Conservation (phyloP, 805 yeast species). For the Candida oleophila region DNA sequence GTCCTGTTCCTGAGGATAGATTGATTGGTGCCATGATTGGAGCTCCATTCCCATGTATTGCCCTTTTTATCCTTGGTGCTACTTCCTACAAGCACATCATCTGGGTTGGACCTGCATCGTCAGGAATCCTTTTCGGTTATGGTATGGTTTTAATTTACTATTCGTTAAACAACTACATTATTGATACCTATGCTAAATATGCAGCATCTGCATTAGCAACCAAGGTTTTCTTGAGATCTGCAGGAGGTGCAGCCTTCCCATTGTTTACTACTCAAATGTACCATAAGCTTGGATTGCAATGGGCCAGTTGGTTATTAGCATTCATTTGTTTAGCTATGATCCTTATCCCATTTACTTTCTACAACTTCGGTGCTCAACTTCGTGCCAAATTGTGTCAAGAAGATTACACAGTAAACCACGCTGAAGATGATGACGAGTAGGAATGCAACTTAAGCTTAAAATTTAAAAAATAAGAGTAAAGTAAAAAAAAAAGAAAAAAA, state of each 20-base stretch:
- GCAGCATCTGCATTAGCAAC: slow-evolving; percentile 83
- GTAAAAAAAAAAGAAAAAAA: no score
- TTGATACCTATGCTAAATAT: slow-evolving; percentile 81
- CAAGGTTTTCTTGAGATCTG: slow-evolving; percentile 74
- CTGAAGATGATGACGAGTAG: slow-evolving; percentile 1
- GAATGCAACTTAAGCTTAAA: no score
- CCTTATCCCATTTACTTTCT: slow-evolving; percentile 67
- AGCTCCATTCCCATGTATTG: slow-evolving; percentile 78
- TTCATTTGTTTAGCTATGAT: slow-evolving; percentile 78
- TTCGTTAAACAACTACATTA: slow-evolving; percentile 74
- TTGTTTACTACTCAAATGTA: slow-evolving; percentile 82
- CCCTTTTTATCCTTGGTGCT: slow-evolving; percentile 78
- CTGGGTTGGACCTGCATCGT: slow-evolving; percentile 63
- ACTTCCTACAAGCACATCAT: slow-evolving; percentile 67
- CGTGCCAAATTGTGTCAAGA: slow-evolving; percentile 67
- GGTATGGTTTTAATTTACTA: slow-evolving; percentile 62
- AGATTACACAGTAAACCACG: slow-evolving; percentile 42
- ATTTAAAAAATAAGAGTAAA: neutral
- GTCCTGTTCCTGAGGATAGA: slow-evolving; percentile 78
- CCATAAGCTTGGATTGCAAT: slow-evolving; percentile 65
- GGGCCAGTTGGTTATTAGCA: slow-evolving; percentile 81
- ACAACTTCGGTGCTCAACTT: slow-evolving; percentile 60
- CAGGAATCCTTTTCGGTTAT: slow-evolving; percentile 59
- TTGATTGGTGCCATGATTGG: slow-evolving; percentile 80
- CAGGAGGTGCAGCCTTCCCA: slow-evolving; percentile 88